Conservation (phyloP, 805 yeast species). For the Myxozyma melibiosi region DNA sequence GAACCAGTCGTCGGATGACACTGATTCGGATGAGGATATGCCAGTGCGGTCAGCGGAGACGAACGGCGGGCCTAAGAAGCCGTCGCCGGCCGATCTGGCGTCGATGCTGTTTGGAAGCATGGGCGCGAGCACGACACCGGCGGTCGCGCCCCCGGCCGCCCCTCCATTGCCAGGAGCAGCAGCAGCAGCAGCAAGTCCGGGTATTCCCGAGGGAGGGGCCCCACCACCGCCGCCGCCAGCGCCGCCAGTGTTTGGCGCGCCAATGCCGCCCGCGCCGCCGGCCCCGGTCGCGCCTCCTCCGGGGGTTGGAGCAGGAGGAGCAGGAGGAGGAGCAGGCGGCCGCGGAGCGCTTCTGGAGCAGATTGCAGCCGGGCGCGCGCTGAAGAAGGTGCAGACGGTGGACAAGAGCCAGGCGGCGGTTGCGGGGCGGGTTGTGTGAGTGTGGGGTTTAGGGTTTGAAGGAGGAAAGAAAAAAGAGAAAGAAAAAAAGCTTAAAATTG, state of each 20-base stretch:
- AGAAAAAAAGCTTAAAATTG: neutral
- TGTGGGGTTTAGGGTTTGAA: too few species aligned
- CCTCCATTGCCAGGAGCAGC: constrained; percentile 43
- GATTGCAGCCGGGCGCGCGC: constrained; percentile 54
- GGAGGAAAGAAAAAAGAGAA: neutral
- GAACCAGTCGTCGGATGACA: constrained; percentile 31
- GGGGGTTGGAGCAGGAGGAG: constrained; percentile 39
- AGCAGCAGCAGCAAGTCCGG: constrained; percentile 37
- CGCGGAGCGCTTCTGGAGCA: constrained; percentile 59
- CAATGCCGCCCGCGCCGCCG: constrained; percentile 42
- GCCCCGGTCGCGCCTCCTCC: constrained; percentile 45
- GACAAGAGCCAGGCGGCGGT: constrained; percentile 38
- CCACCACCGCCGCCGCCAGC: constrained; percentile 43
- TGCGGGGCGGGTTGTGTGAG: constrained; percentile 12
- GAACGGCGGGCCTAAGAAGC: constrained; percentile 41
- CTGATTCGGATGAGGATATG: constrained; percentile 39
- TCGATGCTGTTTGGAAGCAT: constrained; percentile 48
- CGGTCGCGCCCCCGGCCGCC: constrained; percentile 39
- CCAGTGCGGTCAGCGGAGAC: neutral
- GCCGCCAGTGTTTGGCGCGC: constrained; percentile 40
- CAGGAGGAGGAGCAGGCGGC: constrained; percentile 44
- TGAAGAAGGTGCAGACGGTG: constrained; percentile 50
- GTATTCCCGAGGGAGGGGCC: constrained; percentile 12
- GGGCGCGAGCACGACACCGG: constrained; percentile 47
- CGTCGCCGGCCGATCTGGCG: constrained; percentile 45